A percentile compares a stretch with the other conserved stretches of the same genome.
phyloP scores from a whole-genome alignment of 73 alveolate species.

The Stentor coeruleus region DNA sequence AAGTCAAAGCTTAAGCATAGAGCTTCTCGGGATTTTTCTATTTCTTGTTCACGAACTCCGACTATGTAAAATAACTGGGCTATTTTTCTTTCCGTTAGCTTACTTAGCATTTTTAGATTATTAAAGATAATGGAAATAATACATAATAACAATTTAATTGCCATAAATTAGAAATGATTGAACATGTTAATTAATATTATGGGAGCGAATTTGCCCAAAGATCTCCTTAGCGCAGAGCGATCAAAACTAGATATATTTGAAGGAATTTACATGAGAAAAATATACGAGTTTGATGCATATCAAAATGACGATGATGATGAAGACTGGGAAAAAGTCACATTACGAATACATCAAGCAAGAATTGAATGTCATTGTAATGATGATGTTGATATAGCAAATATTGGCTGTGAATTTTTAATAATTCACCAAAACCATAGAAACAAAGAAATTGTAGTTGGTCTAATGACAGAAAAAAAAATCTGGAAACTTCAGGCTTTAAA shows the following conservation, averaged over 20 bases:
- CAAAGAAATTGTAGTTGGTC: neutral
- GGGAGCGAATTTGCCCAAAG: neutral
- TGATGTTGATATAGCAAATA: neutral
- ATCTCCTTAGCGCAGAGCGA: neutral
- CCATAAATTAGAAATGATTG: too few relatives aligned
- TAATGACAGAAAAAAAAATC: neutral
- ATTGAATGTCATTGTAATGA: neutral
- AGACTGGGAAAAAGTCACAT: neutral
- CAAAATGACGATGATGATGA: neutral
- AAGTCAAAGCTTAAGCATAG: slow-evolving; percentile 43
- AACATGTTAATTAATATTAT: too few relatives aligned
- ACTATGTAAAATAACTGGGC: slow-evolving; percentile 49
- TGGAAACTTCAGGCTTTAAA: neutral
- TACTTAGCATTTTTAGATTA: slow-evolving; percentile 49
- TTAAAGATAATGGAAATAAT: too few relatives aligned
- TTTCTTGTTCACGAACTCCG: slow-evolving; percentile 43
- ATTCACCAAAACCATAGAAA: neutral
- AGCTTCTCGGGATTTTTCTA: slow-evolving; percentile 45
- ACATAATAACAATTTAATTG: too few relatives aligned
- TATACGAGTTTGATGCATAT: neutral
- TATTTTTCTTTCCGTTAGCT: slow-evolving; percentile 42
- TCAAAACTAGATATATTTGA: neutral
- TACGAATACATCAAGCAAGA: neutral
- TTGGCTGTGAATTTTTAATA: neutral
- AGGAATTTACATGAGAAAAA: neutral